These are phyloP conservation scores for Heterobasidion parviporum DNA, from an alignment of 1,284 basidiomycete species.

Conservation along the genomic window DNA sequence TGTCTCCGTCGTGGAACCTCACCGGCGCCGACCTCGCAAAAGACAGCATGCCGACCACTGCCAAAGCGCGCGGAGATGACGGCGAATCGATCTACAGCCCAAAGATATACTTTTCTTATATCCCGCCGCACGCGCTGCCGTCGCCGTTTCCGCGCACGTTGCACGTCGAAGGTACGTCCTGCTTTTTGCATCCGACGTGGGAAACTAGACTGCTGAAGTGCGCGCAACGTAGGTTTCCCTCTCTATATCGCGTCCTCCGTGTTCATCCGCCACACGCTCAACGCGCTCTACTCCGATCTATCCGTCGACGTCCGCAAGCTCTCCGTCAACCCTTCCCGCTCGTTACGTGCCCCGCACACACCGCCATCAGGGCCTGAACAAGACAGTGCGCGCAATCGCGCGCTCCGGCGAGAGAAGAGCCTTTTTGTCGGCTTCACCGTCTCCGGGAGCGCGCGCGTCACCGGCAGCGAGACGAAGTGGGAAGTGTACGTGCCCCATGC, in stretches of 20 bases:
- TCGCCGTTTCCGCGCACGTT: constrained; percentile 61
- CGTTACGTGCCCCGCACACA: constrained; percentile 2
- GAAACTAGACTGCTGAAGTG: not conserved
- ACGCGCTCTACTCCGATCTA: constrained; percentile 63
- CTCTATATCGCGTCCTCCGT: constrained; percentile 64
- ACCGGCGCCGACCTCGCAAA: not conserved
- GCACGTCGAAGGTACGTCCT: constrained; percentile 54
- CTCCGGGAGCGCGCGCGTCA: constrained; percentile 50
- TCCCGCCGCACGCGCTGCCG: constrained; percentile 55
- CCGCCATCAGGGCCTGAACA: not conserved
- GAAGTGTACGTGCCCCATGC: constrained; percentile 48
- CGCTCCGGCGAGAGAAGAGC: constrained; percentile 35
- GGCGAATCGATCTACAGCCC: constrained; percentile 22
- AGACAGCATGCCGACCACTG: not conserved
- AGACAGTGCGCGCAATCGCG: constrained; percentile 1
- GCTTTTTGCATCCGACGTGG: no score
- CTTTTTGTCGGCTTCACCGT: constrained; percentile 48
- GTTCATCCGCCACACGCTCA: constrained; percentile 64
- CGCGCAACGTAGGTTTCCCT: constrained; percentile 40
- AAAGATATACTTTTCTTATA: constrained; percentile 35
- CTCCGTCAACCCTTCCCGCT: constrained; percentile 1
- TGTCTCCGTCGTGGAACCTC: not conserved
- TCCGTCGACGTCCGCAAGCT: constrained; percentile 35
- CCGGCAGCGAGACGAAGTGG: constrained; percentile 53
- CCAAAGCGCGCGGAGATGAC: not conserved